Percentiles rank a stretch among this genome's conserved stretches.
These are phyloP conservation scores for Sordariomycetes sp. DNA, from an alignment of 2,329 filamentous ascomycete species.

Conservation along the genomic window DNA sequence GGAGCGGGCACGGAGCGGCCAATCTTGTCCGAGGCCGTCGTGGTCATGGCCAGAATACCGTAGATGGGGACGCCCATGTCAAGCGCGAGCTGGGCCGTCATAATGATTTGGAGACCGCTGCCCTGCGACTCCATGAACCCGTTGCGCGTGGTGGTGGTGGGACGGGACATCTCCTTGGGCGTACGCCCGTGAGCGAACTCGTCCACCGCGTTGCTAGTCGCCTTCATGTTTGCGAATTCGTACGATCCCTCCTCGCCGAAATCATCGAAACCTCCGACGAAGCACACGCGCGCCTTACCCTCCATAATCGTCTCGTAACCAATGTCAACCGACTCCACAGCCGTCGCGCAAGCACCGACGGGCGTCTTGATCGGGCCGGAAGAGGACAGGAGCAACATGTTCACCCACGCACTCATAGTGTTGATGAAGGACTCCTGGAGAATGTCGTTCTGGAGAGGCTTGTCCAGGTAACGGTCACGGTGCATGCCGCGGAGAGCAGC, in stretches of 20 bases:
- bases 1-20: slow-evolving; percentile 93
- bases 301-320: slow-evolving; percentile 98
- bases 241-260: slow-evolving; percentile 99
- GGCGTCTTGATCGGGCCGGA: slow-evolving; percentile 98
- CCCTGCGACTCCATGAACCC: slow-evolving; percentile 99
- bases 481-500: slow-evolving; percentile 93
- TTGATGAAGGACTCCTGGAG: slow-evolving; percentile 99
- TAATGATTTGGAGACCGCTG: slow-evolving; percentile 95
- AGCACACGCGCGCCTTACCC: slow-evolving; percentile 92
- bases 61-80: slow-evolving; percentile 99
- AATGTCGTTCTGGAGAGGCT: slow-evolving; percentile 96
- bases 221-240: slow-evolving; percentile 99
- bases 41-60: slow-evolving; percentile 83
- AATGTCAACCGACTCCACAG: slow-evolving; percentile 94
- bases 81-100: slow-evolving; percentile 89
- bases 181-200: slow-evolving; percentile 93
- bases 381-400: slow-evolving; percentile 95
- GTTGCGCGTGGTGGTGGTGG: slow-evolving; percentile 89
- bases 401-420: slow-evolving; percentile 99
- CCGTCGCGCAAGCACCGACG: slow-evolving; percentile 92
- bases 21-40: slow-evolving; percentile 97
- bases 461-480: slow-evolving; percentile 92
- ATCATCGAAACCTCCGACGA: slow-evolving; percentile 98
- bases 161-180: slow-evolving; percentile 93
- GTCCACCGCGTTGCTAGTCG: slow-evolving; percentile 93